These are phyloP conservation scores for Lobosporangium transversale DNA, from an alignment of 192 early-diverging fungal species.

Conservation along the genomic window DNA sequence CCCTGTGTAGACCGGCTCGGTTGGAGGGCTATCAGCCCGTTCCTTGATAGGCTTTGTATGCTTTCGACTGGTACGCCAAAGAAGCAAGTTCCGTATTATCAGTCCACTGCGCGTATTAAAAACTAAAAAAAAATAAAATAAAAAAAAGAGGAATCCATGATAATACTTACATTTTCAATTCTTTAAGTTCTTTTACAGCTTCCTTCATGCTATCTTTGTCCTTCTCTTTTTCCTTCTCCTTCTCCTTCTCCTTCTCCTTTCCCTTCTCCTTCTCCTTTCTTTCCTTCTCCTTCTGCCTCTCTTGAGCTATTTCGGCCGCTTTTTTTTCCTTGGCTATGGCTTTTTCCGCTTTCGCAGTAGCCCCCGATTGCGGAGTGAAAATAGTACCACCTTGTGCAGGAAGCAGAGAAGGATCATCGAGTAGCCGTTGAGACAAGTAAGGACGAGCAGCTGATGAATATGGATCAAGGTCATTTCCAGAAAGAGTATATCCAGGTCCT, in stretches of 20 bases:
- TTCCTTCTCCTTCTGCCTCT: slow-evolving; percentile 10
- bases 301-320: neutral
- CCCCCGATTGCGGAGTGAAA: slow-evolving; percentile 22
- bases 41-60: slow-evolving; percentile 24
- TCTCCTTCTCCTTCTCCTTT: slow-evolving; percentile 18
- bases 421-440: slow-evolving; percentile 63
- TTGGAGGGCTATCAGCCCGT: slow-evolving; percentile 11
- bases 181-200: slow-evolving; percentile 36
- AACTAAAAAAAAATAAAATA: slow-evolving; percentile 3
- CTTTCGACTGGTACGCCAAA: too few relatives aligned
- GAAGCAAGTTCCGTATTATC: neutral
- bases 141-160: neutral
- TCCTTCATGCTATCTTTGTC: slow-evolving; percentile 21
- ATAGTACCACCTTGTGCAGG: slow-evolving; percentile 40
- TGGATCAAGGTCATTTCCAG: slow-evolving; percentile 89
- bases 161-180: slow-evolving; percentile 33
- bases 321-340: slow-evolving; percentile 32
- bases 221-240: slow-evolving; percentile 8
- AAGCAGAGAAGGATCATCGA: slow-evolving; percentile 31
- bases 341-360: slow-evolving; percentile 35
- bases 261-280: slow-evolving; percentile 22
- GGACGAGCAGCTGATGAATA: slow-evolving; percentile 86
- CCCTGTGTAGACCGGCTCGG: slow-evolving; percentile 54
- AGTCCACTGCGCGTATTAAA: neutral
- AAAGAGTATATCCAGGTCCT: slow-evolving; percentile 83